Evolutionary conservation across 352 stramenopile genomes (phyloP).

Genomic region (Globisporangium carolinianum): DNA sequence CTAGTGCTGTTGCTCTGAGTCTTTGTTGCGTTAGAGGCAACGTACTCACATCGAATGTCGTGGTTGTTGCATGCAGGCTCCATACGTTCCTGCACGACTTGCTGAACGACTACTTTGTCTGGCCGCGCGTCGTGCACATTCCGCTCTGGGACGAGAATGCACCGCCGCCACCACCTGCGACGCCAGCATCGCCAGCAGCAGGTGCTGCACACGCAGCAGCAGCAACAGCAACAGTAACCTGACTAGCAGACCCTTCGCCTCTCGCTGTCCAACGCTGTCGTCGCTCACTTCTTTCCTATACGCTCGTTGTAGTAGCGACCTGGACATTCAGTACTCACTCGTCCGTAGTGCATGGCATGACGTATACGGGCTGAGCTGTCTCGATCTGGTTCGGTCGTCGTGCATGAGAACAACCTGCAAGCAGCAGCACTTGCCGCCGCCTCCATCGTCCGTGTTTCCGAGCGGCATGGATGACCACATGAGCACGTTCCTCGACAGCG

Average conservation of each 20-base stretch:
- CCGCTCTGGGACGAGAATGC: constrained; percentile 59
- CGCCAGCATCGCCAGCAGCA: not conserved
- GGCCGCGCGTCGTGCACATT: constrained; percentile 61
- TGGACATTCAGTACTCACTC: too few relatives aligned
- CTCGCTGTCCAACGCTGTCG: too few relatives aligned
- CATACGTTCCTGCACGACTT: constrained; percentile 74
- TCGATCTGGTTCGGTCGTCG: too few relatives aligned
- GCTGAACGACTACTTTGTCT: constrained; percentile 71
- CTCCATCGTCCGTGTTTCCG: not conserved
- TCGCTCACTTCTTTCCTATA: too few relatives aligned
- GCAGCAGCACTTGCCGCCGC: not conserved
- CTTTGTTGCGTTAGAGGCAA: too few relatives aligned
- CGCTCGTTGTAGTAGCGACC: too few relatives aligned
- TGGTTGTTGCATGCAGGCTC: constrained; percentile 26
- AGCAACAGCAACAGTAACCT: not conserved
- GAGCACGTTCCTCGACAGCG: constrained; percentile 75
- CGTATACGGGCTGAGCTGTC: too few relatives aligned
- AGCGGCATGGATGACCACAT: constrained; percentile 64
- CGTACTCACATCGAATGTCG: too few relatives aligned
- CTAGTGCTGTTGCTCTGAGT: not conserved
- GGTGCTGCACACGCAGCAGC: too few relatives aligned
- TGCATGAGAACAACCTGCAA: not conserved
- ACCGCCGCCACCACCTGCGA: not conserved
- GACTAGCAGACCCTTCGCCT: too few relatives aligned
- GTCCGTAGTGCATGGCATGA: too few relatives aligned